These are phyloP conservation scores for Geoglossum glabrum DNA, from an alignment of 495 filamentous ascomycete genomes.

Conservation along the genomic window DNA sequence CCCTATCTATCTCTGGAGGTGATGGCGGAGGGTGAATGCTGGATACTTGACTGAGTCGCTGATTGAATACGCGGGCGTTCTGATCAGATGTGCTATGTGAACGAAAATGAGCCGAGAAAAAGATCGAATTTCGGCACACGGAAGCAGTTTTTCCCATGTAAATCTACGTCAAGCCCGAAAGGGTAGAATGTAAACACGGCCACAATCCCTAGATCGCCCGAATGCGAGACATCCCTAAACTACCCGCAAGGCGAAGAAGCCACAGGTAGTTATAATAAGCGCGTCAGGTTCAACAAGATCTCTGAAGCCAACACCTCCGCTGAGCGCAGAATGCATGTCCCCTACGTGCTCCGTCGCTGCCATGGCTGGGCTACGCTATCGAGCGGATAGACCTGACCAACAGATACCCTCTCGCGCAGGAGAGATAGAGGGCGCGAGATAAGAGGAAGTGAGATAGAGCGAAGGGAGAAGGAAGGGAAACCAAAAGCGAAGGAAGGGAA, in stretches of 20 bases:
- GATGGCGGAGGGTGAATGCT: too few species aligned
- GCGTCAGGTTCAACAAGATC: too few species aligned
- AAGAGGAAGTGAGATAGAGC: neutral
- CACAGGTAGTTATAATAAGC: too few species aligned
- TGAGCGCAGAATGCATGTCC: neutral
- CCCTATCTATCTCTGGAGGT: too few species aligned
- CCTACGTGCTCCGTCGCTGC: neutral
- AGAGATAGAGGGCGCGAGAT: neutral
- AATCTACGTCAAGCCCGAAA: too few species aligned
- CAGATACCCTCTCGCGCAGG: too few species aligned
- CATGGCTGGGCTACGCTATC: neutral
- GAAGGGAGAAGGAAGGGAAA: neutral
- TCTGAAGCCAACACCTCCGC: neutral
- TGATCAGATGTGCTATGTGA: too few species aligned
- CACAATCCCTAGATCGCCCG: neutral
- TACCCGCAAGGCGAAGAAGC: neutral
- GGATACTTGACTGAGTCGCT: too few species aligned
- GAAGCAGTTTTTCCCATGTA: too few species aligned
- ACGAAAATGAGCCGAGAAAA: too few species aligned
- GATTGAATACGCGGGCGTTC: too few species aligned
- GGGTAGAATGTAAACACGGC: neutral
- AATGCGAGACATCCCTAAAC: neutral
- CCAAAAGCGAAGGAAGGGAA: neutral
- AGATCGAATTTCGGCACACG: too few species aligned
- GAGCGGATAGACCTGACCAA: neutral